phyloP scores from a whole-genome alignment of 106 monocot species.

The Allium sativum region DNA sequence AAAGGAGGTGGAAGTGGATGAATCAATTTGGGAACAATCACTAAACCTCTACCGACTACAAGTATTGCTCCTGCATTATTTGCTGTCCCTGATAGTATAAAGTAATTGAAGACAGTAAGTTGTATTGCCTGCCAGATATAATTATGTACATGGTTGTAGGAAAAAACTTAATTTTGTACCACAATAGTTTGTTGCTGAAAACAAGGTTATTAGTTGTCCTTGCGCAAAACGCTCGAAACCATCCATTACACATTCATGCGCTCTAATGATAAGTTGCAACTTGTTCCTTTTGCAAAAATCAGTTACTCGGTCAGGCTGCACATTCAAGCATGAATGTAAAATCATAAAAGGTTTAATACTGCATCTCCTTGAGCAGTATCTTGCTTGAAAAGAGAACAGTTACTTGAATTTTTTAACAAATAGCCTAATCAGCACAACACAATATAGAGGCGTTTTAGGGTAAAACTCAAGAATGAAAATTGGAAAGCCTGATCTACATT shows the following conservation, averaged over 20 bases:
- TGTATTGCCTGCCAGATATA: too few species aligned
- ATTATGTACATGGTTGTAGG: too few species aligned
- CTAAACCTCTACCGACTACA: slow-evolving; percentile 88
- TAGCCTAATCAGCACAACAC: too few species aligned
- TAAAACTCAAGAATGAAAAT: too few species aligned
- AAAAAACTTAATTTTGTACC: slow-evolving; percentile 31
- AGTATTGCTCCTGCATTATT: slow-evolving; percentile 98
- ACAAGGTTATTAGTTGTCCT: slow-evolving; percentile 88
- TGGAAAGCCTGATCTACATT: too few species aligned
- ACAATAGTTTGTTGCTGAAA: slow-evolving; percentile 98
- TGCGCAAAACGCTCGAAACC: slow-evolving; percentile 99
- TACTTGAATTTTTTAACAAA: too few species aligned
- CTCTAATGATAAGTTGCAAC: slow-evolving; percentile 91
- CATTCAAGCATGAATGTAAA: background rate
- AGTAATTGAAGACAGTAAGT: background rate
- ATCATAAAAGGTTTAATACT: too few species aligned
- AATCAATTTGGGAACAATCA: slow-evolving; percentile 95
- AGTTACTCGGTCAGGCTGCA: slow-evolving; percentile 94
- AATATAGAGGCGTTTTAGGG: too few species aligned
- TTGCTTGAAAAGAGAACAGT: too few species aligned
- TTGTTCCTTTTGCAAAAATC: slow-evolving; percentile 94
- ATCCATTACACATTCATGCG: slow-evolving; percentile 99
- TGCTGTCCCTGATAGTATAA: slow-evolving; percentile 62
- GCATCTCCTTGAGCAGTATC: too few species aligned
- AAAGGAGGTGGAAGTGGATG: slow-evolving; percentile 96